A percentile compares a stretch with the other conserved stretches of the same genome.
These are phyloP conservation scores for Helicostylum pulchrum DNA, from an alignment of 192 early-diverging fungal species.

Conservation along the genomic window DNA sequence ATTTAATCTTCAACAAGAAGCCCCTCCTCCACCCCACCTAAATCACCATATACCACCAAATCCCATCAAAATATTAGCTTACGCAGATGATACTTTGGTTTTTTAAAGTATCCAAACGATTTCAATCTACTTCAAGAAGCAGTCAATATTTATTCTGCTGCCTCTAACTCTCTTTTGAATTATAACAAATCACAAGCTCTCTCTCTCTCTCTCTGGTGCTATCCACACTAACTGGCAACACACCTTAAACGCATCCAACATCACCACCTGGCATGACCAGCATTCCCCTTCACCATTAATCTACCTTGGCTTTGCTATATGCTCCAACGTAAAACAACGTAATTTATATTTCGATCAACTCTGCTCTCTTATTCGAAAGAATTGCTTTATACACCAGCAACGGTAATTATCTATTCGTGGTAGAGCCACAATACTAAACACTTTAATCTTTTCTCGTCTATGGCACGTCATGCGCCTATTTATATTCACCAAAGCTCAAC, in stretches of 20 bases:
- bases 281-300: not conserved
- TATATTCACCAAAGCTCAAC: not conserved
- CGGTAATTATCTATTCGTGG: slow-evolving; percentile 4
- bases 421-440: not conserved
- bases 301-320: slow-evolving; percentile 8
- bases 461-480: slow-evolving; percentile 17
- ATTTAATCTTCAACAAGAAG: not conserved
- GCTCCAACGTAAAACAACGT: not conserved
- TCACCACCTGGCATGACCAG: slow-evolving; percentile 1
- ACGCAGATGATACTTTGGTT: slow-evolving; percentile 25
- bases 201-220: slow-evolving; percentile 21
- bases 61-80: not conserved
- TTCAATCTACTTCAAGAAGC: not conserved
- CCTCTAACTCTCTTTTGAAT: slow-evolving; percentile 26
- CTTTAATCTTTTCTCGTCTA: slow-evolving; percentile 5
- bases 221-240: not conserved
- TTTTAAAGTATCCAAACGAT: slow-evolving; percentile 3
- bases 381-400: not conserved
- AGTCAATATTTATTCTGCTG: not conserved
- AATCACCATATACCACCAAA: not conserved
- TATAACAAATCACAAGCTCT: slow-evolving; percentile 26
- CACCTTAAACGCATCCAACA: not conserved
- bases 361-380: not conserved
- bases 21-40: not conserved
- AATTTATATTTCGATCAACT: not conserved